phyloP scores from a whole-genome alignment of 169 alveolate species.

The Plasmodium adleri region DNA sequence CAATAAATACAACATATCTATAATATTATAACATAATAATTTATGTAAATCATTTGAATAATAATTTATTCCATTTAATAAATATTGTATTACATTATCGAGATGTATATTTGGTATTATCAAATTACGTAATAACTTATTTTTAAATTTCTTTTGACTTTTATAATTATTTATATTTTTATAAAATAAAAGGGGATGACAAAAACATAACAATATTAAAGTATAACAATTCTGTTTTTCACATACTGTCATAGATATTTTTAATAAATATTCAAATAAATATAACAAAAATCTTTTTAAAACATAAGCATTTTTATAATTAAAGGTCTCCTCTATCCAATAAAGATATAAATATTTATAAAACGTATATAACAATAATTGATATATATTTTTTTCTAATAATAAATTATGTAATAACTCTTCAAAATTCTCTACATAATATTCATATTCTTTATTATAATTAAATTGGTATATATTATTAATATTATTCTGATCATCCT shows the following conservation, averaged over 20 bases:
- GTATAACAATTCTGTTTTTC: conserved; percentile 40
- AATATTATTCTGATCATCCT: too few relatives aligned
- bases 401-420: conserved; percentile 29
- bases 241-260: not conserved
- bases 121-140: not conserved
- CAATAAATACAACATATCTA: conserved; percentile 25
- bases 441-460: conserved; percentile 38
- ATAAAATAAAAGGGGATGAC: conserved; percentile 47
- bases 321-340: conserved; percentile 15
- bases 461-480: too few relatives aligned
- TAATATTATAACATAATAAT: conserved; percentile 29
- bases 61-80: conserved; percentile 51
- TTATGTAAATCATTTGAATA: conserved; percentile 35
- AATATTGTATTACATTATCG: conserved; percentile 26
- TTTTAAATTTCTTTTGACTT: conserved; percentile 60
- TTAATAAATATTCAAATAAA: conserved; percentile 33
- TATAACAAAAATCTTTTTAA: conserved; percentile 19
- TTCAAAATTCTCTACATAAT: conserved; percentile 50
- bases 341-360: conserved; percentile 36
- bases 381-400: conserved; percentile 42
- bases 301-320: conserved; percentile 23
- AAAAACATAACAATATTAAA: conserved; percentile 44
- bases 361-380: conserved; percentile 29
- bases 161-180: conserved; percentile 20
- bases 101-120: conserved; percentile 28